A percentile compares a stretch with the other conserved stretches of the same genome.
Conservation (phyloP, 495 filamentous ascomycete species). For the Podospora fimiseda region DNA sequence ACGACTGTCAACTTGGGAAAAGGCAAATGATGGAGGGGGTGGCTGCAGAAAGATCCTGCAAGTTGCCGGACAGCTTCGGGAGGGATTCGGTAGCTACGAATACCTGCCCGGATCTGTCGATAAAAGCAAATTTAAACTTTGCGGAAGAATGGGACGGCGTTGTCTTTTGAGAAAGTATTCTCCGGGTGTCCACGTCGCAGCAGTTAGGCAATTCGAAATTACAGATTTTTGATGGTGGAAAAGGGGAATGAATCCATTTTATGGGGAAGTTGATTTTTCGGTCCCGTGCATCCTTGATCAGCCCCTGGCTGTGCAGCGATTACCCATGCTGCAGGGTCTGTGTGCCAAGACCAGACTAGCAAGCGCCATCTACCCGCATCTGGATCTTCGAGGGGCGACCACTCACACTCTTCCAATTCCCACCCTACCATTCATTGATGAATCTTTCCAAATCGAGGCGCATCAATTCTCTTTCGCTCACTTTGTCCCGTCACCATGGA, state of each 20-base stretch:
- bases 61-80: no score
- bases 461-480: no score
- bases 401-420: not conserved
- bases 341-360: not conserved
- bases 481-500: no score
- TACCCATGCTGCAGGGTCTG: not conserved
- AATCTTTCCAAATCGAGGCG: not conserved
- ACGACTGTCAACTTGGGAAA: no score
- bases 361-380: conserved; percentile 8
- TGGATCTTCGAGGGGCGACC: not conserved
- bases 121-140: no score
- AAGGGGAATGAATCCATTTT: not conserved
- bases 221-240: not conserved
- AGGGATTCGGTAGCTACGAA: no score
- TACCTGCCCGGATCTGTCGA: no score
- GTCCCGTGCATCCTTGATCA: not conserved
- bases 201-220: not conserved
- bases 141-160: no score
- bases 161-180: no score
- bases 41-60: no score
- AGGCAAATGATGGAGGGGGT: no score
- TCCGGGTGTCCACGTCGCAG: not conserved
- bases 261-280: not conserved
- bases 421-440: not conserved
- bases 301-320: not conserved